A percentile compares a stretch with the other conserved stretches of the same genome.
Conservation (phyloP, 2,329 filamentous ascomycete species). For the Neofusicoccum laricinum region DNA sequence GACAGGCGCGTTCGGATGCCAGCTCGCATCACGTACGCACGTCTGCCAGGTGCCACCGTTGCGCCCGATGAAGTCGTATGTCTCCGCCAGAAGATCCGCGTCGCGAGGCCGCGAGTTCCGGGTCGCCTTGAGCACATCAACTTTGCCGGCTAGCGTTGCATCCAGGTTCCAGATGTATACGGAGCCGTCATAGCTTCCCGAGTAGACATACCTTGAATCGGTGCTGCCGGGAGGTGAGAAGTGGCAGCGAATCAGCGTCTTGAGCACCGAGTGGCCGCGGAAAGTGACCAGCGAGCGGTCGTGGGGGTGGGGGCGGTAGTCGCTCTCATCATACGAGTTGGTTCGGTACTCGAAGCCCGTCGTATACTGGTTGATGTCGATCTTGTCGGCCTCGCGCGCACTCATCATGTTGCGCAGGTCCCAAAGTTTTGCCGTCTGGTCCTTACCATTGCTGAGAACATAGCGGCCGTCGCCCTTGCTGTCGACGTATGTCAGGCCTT, state of each 20-base stretch:
- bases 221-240: slow-evolving; percentile 86
- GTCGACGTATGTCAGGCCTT: slow-evolving; percentile 65
- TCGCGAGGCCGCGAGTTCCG: slow-evolving; percentile 57
- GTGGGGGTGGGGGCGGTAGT: slow-evolving; percentile 71
- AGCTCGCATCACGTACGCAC: slow-evolving; percentile 82
- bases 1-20: slow-evolving; percentile 82
- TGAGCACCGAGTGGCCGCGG: slow-evolving; percentile 81
- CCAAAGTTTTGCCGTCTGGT: slow-evolving; percentile 97
- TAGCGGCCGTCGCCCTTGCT: slow-evolving; percentile 89
- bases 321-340: slow-evolving; percentile 61
- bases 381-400: slow-evolving; percentile 58
- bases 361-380: slow-evolving; percentile 56
- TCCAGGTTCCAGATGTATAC: slow-evolving; percentile 94
- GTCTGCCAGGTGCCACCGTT: slow-evolving; percentile 65
- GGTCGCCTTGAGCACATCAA: slow-evolving; percentile 75
- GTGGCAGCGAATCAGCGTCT: slow-evolving; percentile 90
- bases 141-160: slow-evolving; percentile 71
- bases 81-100: slow-evolving; percentile 52
- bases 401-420: slow-evolving; percentile 87
- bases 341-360: slow-evolving; percentile 74
- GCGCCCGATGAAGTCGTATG: slow-evolving; percentile 56
- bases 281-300: slow-evolving; percentile 95
- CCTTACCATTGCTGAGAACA: slow-evolving; percentile 89
- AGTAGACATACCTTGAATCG: slow-evolving; percentile 89
- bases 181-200: slow-evolving; percentile 82